A percentile compares a stretch with the other conserved stretches of the same genome.
phyloP scores from a whole-genome alignment of 768 basidiomycete genomes.

The Scleroderma bovista region DNA sequence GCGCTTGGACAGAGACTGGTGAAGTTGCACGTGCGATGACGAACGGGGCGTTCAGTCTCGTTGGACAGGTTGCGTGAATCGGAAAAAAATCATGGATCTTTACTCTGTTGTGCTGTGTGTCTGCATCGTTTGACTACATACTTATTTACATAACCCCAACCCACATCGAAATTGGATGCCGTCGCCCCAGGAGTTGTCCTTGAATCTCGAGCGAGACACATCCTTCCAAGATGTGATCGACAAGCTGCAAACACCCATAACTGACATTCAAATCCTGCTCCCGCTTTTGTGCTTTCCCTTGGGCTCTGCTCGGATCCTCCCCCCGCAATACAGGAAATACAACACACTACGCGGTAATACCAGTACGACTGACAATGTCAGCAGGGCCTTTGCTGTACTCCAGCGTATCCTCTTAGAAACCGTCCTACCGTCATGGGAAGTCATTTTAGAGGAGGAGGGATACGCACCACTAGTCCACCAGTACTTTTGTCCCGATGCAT shows the following conservation, averaged over 20 bases:
- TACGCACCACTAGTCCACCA: conserved; percentile 46
- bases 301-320: conserved; percentile 50
- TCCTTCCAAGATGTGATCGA: conserved; percentile 33
- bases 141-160: too few relatives aligned
- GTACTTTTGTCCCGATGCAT: conserved; percentile 69
- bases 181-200: too few relatives aligned
- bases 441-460: conserved; percentile 44
- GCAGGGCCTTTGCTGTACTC: conserved; percentile 43
- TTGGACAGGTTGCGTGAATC: conserved; percentile 5
- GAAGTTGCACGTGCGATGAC: conserved; percentile 47
- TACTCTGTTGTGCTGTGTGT: too few relatives aligned
- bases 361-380: conserved; percentile 15
- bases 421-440: conserved; percentile 67
- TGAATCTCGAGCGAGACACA: too few relatives aligned
- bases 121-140: too few relatives aligned
- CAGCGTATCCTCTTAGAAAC: conserved; percentile 61
- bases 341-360: conserved; percentile 34
- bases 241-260: conserved; percentile 41
- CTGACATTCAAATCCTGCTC: conserved; percentile 48
- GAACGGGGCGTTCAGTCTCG: conserved; percentile 58
- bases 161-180: too few relatives aligned
- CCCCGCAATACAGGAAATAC: conserved; percentile 46
- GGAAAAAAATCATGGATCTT: too few relatives aligned
- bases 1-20: conserved; percentile 42
- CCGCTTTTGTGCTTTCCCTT: conserved; percentile 56